phyloP scores from a whole-genome alignment of 1,139 yeast species.

The Geotrichum siamense region DNA sequence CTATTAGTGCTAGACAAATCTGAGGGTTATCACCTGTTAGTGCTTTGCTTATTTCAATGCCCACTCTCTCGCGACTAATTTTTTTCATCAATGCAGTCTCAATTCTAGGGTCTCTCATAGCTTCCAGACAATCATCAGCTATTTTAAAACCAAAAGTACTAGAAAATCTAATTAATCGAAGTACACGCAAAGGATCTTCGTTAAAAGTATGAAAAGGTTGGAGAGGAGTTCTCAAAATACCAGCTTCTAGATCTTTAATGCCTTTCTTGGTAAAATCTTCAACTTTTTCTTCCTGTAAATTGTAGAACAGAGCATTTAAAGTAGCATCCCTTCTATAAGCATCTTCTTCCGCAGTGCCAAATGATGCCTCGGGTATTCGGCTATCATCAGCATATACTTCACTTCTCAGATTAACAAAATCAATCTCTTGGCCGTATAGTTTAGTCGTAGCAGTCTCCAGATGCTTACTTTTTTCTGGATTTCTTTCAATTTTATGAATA shows the following conservation, averaged over 20 bases:
- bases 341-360: conserved; percentile 89
- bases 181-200: conserved; percentile 88
- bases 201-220: conserved; percentile 75
- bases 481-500: conserved; percentile 77
- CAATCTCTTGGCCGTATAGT: conserved; percentile 72
- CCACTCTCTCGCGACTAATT: conserved; percentile 86
- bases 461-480: conserved; percentile 94
- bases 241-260: conserved; percentile 56
- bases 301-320: conserved; percentile 78
- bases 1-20: conserved; percentile 56
- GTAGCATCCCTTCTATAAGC: conserved; percentile 94
- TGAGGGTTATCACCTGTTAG: conserved; percentile 56
- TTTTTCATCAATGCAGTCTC: conserved; percentile 56
- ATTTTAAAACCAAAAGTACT: conserved; percentile 64
- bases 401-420: conserved; percentile 82
- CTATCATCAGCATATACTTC: conserved; percentile 79
- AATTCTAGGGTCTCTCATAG: conserved; percentile 59
- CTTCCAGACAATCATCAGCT: conserved; percentile 50
- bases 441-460: conserved; percentile 93
- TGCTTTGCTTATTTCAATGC: conserved; percentile 75
- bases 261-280: conserved; percentile 85
- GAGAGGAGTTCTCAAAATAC: conserved; percentile 79
- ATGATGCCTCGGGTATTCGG: conserved; percentile 59
- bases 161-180: conserved; percentile 80
- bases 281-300: conserved; percentile 54